phyloP scores from a whole-genome alignment of 108 stramenopile genomes.

The Cylindrotheca fusiformis region DNA sequence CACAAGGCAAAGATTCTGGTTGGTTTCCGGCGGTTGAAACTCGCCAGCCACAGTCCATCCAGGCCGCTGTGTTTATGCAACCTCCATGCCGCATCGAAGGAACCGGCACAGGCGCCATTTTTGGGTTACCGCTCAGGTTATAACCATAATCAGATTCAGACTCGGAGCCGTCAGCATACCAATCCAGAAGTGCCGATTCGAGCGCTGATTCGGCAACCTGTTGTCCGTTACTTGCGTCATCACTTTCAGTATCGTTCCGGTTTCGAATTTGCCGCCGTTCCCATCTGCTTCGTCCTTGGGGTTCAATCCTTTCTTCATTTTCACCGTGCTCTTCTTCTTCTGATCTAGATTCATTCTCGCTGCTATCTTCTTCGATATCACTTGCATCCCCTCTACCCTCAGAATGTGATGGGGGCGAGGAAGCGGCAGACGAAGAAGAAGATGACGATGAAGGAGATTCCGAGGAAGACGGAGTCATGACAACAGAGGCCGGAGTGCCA shows the following conservation, averaged over 20 bases:
- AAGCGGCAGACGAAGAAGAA: conserved; percentile 2
- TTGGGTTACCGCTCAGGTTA: conserved; percentile 1
- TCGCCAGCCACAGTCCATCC: conserved; percentile 74
- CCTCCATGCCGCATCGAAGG: conserved; percentile 69
- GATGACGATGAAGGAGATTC: neutral
- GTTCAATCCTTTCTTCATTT: conserved; percentile 34
- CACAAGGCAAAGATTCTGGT: conserved; percentile 10
- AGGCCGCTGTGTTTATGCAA: conserved; percentile 84
- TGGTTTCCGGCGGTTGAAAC: conserved; percentile 26
- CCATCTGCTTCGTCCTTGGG: conserved; percentile 14
- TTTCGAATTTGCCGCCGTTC: neutral
- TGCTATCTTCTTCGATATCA: conserved; percentile 20
- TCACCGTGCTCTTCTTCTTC: conserved; percentile 42
- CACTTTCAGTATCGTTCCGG: neutral
- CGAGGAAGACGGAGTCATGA: conserved; percentile 5
- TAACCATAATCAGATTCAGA: conserved; percentile 28
- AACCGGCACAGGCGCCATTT: neutral
- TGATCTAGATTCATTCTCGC: conserved; percentile 5
- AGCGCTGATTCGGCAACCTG: neutral
- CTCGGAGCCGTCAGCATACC: conserved; percentile 10
- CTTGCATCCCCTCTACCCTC: neutral
- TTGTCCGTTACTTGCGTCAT: neutral
- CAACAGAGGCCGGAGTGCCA: conserved; percentile 56
- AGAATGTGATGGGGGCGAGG: neutral
- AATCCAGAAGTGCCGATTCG: neutral